Percentiles rank a stretch among this genome's conserved stretches.
phyloP scores from a whole-genome alignment of 371 early-diverging fungal genomes.

The Blakeslea trispora region DNA sequence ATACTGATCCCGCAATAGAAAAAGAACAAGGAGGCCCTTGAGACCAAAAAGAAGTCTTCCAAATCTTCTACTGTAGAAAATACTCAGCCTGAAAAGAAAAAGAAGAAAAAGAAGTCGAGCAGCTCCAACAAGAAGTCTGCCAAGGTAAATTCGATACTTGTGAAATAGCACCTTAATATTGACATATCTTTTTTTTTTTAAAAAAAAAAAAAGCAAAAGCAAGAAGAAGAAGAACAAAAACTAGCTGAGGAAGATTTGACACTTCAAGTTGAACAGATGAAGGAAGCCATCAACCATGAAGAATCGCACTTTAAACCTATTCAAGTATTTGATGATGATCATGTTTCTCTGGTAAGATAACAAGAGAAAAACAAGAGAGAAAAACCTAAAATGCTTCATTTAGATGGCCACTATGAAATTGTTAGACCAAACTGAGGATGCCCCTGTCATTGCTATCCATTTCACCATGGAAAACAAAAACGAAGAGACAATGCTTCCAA shows the following conservation, averaged over 20 bases:
- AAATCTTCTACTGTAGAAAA: slow-evolving; percentile 3
- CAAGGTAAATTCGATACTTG: slow-evolving; percentile 3
- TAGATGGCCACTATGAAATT: slow-evolving; percentile 15
- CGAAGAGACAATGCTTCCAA: slow-evolving; percentile 29
- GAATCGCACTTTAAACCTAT: slow-evolving; percentile 7
- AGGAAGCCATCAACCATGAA: slow-evolving; percentile 16
- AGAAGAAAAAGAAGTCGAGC: slow-evolving; percentile 26
- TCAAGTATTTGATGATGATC: slow-evolving; percentile 25
- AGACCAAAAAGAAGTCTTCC: slow-evolving; percentile 11
- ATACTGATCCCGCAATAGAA: slow-evolving; percentile 23
- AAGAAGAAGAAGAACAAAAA: slow-evolving; percentile 25
- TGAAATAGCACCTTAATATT: too few species aligned
- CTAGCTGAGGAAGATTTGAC: slow-evolving; percentile 19
- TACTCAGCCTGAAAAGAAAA: slow-evolving; percentile 16
- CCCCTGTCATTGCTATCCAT: slow-evolving; percentile 14
- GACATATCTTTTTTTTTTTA: too few species aligned
- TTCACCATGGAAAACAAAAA: slow-evolving; percentile 26
- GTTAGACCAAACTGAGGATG: slow-evolving; percentile 6
- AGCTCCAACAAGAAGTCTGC: slow-evolving; percentile 6
- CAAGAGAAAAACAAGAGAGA: neutral
- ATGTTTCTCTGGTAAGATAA: slow-evolving; percentile 36
- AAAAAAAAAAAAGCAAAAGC: slow-evolving; percentile 3
- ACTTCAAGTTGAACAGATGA: slow-evolving; percentile 16
- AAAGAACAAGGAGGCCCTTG: slow-evolving; percentile 30
- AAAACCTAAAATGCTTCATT: neutral